These are phyloP conservation scores for Trebouxia gelatinosa DNA, from an alignment of 163 green algal genomes.

Conservation along the genomic window DNA sequence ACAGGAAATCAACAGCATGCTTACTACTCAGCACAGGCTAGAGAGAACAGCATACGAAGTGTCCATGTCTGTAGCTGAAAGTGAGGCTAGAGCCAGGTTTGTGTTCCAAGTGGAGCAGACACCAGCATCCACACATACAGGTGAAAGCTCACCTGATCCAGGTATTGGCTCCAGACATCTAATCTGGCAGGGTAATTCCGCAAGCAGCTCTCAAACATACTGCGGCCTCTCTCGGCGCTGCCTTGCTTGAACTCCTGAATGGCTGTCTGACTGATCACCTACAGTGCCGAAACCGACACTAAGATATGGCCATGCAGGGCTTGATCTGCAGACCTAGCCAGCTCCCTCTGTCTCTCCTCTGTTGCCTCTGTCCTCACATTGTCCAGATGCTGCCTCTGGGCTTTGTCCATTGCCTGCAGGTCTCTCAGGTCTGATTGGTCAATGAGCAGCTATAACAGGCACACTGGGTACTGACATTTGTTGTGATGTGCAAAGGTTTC, in stretches of 20 bases:
- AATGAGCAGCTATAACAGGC: too few species aligned
- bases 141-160: slow-evolving; percentile 90
- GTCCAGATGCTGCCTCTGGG: slow-evolving; percentile 52
- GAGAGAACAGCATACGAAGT: too few species aligned
- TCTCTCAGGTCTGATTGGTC: too few species aligned
- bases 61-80: too few species aligned
- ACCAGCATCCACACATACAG: too few species aligned
- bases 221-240: slow-evolving; percentile 70
- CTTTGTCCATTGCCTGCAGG: slow-evolving; percentile 49
- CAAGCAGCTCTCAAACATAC: slow-evolving; percentile 86
- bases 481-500: too few species aligned
- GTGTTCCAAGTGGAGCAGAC: too few species aligned
- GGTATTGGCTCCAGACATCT: slow-evolving; percentile 96
- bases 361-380: slow-evolving; percentile 29
- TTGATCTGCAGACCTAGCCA: slow-evolving; percentile 36
- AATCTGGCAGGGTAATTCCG: slow-evolving; percentile 90
- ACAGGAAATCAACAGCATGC: too few species aligned
- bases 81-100: too few species aligned
- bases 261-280: slow-evolving; percentile 67
- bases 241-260: slow-evolving; percentile 86
- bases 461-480: too few species aligned
- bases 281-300: too few species aligned
- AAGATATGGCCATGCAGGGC: slow-evolving; percentile 44
- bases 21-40: too few species aligned
- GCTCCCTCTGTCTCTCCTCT: slow-evolving; percentile 38